Evolutionary conservation across 2,329 filamentous ascomycete species (phyloP).

Genomic region (Epichloe aotearoae): DNA sequence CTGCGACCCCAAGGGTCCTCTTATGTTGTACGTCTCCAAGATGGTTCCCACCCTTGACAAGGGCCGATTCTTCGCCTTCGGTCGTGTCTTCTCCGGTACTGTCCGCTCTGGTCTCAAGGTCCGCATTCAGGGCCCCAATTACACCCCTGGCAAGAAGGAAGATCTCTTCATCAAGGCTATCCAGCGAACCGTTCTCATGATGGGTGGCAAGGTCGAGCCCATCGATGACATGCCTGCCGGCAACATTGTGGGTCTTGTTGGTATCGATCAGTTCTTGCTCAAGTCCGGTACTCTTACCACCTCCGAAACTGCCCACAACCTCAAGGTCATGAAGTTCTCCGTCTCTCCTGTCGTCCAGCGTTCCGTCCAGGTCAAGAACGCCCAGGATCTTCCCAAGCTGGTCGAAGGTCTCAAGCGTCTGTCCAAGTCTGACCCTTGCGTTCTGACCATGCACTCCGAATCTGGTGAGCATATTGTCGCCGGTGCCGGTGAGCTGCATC

Average conservation of each 20-base stretch:
- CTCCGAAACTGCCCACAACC: slow-evolving; percentile 94
- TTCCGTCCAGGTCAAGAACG: slow-evolving; percentile 99
- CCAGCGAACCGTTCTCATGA: slow-evolving; percentile 99
- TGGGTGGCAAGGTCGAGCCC: slow-evolving; percentile 97
- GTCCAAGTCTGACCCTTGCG: slow-evolving; percentile 98
- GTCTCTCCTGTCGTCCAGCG: slow-evolving; percentile 97
- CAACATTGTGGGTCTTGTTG: slow-evolving; percentile 99
- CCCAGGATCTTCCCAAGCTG: slow-evolving; percentile 97
- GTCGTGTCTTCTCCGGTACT: slow-evolving; percentile 99
- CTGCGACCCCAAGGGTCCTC: slow-evolving; percentile 93
- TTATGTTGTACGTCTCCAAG: slow-evolving; percentile 99
- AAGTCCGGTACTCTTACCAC: slow-evolving; percentile 99
- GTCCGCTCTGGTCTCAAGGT: slow-evolving; percentile 97
- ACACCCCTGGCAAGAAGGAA: slow-evolving; percentile 94
- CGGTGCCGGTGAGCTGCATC: slow-evolving; percentile 97
- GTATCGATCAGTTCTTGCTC: slow-evolving; percentile 99
- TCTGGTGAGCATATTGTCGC: slow-evolving; percentile 98
- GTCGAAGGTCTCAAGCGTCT: slow-evolving; percentile 99
- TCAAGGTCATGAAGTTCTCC: slow-evolving; percentile 99
- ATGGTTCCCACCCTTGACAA: slow-evolving; percentile 99
- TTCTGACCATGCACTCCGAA: slow-evolving; percentile 76
- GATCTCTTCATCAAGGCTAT: slow-evolving; percentile 99
- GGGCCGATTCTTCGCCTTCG: slow-evolving; percentile 99
- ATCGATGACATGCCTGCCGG: slow-evolving; percentile 98
- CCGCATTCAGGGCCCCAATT: slow-evolving; percentile 99